Evolutionary conservation across 257 asterid species (phyloP).

Genomic region (Nicotiana noctiflora): DNA sequence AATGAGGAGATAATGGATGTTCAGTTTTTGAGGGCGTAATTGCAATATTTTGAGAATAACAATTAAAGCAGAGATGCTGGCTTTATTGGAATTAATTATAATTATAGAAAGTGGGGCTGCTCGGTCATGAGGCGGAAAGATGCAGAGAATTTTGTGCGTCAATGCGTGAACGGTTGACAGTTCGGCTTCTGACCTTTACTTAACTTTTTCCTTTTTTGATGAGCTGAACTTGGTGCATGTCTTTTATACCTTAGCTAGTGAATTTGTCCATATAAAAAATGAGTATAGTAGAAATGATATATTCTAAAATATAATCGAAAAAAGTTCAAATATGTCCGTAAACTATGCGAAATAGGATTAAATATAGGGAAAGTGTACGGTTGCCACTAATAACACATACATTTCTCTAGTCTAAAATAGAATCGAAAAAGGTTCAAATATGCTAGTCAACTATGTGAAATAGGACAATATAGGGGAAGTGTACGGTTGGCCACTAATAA

Average conservation of each 20-base stretch:
- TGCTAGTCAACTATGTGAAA: no score
- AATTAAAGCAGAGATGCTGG: neutral
- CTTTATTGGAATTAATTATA: neutral
- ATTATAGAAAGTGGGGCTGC: neutral
- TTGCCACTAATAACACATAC: no score
- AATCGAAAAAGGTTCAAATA: no score
- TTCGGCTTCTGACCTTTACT: neutral
- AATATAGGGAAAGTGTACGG: no score
- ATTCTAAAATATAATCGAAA: no score
- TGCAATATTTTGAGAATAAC: constrained; percentile 11
- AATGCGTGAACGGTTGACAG: neutral
- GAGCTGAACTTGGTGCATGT: neutral
- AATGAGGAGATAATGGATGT: constrained; percentile 18
- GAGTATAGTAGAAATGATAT: no score
- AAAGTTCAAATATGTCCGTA: no score
- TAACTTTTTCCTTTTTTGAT: neutral
- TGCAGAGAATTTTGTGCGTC: neutral
- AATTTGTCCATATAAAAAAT: no score
- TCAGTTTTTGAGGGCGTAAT: constrained; percentile 24
- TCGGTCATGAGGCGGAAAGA: constrained; percentile 5
- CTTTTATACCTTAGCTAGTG: neutral
- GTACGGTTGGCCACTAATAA: no score
- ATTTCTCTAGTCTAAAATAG: no score
- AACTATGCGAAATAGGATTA: no score
- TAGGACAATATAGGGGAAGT: no score